phyloP scores from a whole-genome alignment of 2,329 filamentous ascomycete species.

The Sarocladium brachiariae region DNA sequence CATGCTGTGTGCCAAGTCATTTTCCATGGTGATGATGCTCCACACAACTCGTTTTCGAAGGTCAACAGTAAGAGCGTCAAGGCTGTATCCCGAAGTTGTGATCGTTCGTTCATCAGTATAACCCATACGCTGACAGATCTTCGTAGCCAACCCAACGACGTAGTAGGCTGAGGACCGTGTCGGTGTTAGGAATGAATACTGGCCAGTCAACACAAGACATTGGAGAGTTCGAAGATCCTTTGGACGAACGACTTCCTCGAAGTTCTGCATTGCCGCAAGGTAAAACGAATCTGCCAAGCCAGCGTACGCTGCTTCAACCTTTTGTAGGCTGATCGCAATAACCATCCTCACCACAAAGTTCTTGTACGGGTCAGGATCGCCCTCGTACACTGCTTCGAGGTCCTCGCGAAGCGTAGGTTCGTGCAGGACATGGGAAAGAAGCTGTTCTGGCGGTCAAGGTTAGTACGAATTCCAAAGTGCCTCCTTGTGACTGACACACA shows the following conservation, averaged over 20 bases:
- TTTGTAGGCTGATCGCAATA: conserved; percentile 90
- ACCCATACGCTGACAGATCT: conserved; percentile 83
- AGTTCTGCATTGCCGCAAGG: conserved; percentile 74
- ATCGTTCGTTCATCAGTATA: conserved; percentile 87
- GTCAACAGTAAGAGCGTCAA: conserved; percentile 73
- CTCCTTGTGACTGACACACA: conserved; percentile 28
- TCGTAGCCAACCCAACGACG: conserved; percentile 79
- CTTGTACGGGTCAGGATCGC: conserved; percentile 70
- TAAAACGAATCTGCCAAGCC: conserved; percentile 94
- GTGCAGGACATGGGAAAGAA: conserved; percentile 81
- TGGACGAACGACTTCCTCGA: conserved; percentile 76
- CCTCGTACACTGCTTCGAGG: conserved; percentile 72
- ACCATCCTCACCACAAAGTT: conserved; percentile 89
- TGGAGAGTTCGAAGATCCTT: conserved; percentile 89
- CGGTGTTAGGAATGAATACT: conserved; percentile 88
- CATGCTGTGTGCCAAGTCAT: conserved; percentile 78
- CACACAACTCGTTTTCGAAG: conserved; percentile 85
- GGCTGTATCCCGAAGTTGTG: conserved; percentile 45
- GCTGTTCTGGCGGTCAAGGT: conserved; percentile 55
- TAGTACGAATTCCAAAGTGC: conserved; percentile 12
- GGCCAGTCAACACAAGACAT: conserved; percentile 78
- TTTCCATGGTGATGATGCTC: conserved; percentile 84
- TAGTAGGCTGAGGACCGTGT: conserved; percentile 91
- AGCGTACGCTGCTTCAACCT: conserved; percentile 82
- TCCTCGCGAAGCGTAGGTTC: conserved; percentile 72